Base-by-base conservation (phyloP, 345 rosid genomes). In the Cardiospermum halicacabum region DNA sequence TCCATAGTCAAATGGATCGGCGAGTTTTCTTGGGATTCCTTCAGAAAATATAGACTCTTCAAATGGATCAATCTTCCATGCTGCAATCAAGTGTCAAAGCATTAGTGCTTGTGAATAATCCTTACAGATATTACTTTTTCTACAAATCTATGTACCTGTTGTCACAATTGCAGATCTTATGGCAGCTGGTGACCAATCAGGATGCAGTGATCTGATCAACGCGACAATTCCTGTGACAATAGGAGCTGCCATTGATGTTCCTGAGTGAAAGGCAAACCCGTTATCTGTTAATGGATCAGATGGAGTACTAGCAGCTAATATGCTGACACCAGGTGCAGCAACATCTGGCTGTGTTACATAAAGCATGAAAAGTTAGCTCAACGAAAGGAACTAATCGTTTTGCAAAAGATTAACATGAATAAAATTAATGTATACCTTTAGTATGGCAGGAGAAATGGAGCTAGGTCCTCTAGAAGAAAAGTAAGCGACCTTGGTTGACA, bases 111-210 rank as follows among this genome's bases (percentile, higher is more conserved):
- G 34, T 2, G 19, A 26, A 4, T 5, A 47, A 39, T 39, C 15
- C 43, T 39, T 47, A 18, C 16, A 11, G 5, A 47, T 12, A n/a
- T 12, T 1, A 4, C 5, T 43, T 43, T 4, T 43, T 12, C 6
- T n/a, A n/a, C n/a, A n/a, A n/a, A n/a, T 5, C 19, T 12, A n/a
- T 12, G 16, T 32, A 78, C 83, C 79, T 40, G 80, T 77, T 10
- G 80, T 82, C 65, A 82, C 80, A 49, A 82, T 72, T 30, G 84
- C 80, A 39, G 86, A 82, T 75, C 65, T 77, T 54, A 77, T 37
- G 4, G 84, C 78, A 45, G 82, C 74, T 49, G 84, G 84, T n/a
- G 82, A 72, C 84, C 80, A 79, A 39, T 34, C 28, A 12, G 73
- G 86, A 60, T 77, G 82, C 45, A 65, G 19, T 59, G 70, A 54